These are phyloP conservation scores for Rhizoctonia solani DNA, from an alignment of 1,284 basidiomycete species.

Conservation along the genomic window DNA sequence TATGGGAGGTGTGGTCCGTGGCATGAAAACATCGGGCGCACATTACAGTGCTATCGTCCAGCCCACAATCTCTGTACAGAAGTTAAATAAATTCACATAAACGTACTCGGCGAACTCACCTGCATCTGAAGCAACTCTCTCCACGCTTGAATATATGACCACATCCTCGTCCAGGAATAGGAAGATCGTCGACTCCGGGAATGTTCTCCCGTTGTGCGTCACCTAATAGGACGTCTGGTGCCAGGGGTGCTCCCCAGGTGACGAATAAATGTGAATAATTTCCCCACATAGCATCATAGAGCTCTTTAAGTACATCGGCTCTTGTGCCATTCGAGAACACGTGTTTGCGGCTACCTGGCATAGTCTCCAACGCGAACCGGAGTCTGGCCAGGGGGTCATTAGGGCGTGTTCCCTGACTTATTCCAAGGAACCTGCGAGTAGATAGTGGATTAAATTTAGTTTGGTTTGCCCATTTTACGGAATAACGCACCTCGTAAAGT, in stretches of 20 bases:
- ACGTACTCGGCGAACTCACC: slow-evolving; percentile 57
- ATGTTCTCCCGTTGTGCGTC: slow-evolving; percentile 64
- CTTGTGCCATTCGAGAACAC: slow-evolving; percentile 70
- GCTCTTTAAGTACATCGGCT: slow-evolving; percentile 73
- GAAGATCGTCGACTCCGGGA: slow-evolving; percentile 60
- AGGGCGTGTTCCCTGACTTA: slow-evolving; percentile 32
- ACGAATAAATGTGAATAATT: slow-evolving; percentile 69
- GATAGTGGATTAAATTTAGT: neutral
- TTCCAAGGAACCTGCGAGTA: slow-evolving; percentile 28
- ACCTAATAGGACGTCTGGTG: slow-evolving; percentile 62
- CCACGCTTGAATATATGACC: slow-evolving; percentile 80
- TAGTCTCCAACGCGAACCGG: slow-evolving; percentile 72
- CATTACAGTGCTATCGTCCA: slow-evolving; percentile 86
- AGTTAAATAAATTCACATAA: slow-evolving; percentile 2
- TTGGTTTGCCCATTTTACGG: neutral
- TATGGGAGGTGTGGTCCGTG: slow-evolving; percentile 81
- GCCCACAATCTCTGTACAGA: slow-evolving; percentile 76
- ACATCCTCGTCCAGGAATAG: slow-evolving; percentile 68
- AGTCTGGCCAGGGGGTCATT: slow-evolving; percentile 67
- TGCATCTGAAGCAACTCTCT: slow-evolving; percentile 88
- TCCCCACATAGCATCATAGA: slow-evolving; percentile 81
- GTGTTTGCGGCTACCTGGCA: slow-evolving; percentile 75
- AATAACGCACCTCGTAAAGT: slow-evolving; percentile 20
- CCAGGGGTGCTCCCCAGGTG: slow-evolving; percentile 58
- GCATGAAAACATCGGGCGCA: slow-evolving; percentile 87